Percentiles rank a stretch among this genome's conserved stretches.
Evolutionary conservation across 1,139 yeast genomes (phyloP).

Genomic region (Saccharomyces hybrid): DNA sequence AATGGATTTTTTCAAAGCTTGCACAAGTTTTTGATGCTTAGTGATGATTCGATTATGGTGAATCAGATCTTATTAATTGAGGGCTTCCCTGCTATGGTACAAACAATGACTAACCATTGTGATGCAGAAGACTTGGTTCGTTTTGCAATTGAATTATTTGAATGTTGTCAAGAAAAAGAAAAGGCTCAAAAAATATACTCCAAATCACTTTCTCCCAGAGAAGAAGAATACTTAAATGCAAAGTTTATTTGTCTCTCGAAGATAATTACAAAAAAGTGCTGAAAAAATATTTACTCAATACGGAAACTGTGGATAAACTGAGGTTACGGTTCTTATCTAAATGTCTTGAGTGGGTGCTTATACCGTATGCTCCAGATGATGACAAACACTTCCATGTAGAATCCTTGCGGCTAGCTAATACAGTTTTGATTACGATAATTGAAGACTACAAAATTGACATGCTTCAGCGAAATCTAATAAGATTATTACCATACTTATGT

Average conservation of each 20-base stretch:
- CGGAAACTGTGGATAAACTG: constrained; percentile 8
- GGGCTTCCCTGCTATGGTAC: constrained; percentile 47
- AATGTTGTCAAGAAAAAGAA: constrained; percentile 5
- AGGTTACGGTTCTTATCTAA: constrained; percentile 18
- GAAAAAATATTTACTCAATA: constrained; percentile 10
- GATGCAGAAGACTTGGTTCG: constrained; percentile 37
- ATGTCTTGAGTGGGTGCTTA: constrained; percentile 53
- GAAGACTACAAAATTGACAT: constrained; percentile 21
- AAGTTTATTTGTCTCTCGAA: constrained; percentile 20
- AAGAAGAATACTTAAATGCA: constrained; percentile 17
- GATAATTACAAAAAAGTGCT: constrained; percentile 14
- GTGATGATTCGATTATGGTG: constrained; percentile 41
- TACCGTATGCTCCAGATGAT: constrained; percentile 45
- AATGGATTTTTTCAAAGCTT: constrained; percentile 37
- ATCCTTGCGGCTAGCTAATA: constrained; percentile 46
- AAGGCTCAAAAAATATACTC: not conserved
- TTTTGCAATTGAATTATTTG: constrained; percentile 22
- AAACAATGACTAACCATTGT: constrained; percentile 36
- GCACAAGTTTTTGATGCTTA: constrained; percentile 42
- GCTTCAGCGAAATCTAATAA: constrained; percentile 42
- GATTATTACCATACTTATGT: constrained; percentile 47
- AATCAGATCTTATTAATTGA: constrained; percentile 58
- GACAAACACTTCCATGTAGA: constrained; percentile 39
- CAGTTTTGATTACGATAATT: constrained; percentile 38
- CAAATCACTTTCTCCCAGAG: constrained; percentile 10